A percentile compares a stretch with the other conserved stretches of the same genome.
These are phyloP conservation scores for Citrus sinensis DNA, from an alignment of 345 rosid species.

Conservation along the genomic window DNA sequence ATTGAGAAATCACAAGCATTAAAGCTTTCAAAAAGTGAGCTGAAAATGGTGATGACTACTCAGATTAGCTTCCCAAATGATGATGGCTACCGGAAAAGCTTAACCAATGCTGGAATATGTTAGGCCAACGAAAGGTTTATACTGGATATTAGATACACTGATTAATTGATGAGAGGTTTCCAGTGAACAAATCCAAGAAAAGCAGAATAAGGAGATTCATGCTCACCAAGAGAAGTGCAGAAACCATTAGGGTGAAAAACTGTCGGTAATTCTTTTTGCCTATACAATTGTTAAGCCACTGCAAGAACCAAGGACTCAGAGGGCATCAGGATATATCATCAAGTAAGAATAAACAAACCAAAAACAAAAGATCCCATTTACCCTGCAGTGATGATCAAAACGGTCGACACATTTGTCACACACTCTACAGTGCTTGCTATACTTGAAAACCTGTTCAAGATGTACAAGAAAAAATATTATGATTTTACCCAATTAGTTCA, in stretches of 20 bases:
- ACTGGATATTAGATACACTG: not conserved
- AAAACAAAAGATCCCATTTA: constrained; percentile 23
- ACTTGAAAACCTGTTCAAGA: constrained; percentile 73
- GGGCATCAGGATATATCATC: constrained; percentile 10
- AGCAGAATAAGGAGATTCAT: constrained; percentile 13
- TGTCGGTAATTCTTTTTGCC: constrained; percentile 84
- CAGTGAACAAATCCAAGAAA: constrained; percentile 17
- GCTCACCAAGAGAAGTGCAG: constrained; percentile 84
- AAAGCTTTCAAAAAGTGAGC: not conserved
- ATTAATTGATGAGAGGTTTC: not conserved
- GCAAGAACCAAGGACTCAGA: constrained; percentile 25
- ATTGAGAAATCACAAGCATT: constrained; percentile 2
- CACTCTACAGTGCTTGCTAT: constrained; percentile 98
- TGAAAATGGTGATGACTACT: not conserved
- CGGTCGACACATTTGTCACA: constrained; percentile 93
- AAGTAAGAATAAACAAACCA: not conserved
- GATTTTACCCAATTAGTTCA: not conserved
- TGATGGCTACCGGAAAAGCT: not conserved
- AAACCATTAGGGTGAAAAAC: constrained; percentile 91
- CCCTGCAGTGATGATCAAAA: constrained; percentile 99
- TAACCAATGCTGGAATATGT: constrained; percentile 1
- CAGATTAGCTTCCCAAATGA: not conserved
- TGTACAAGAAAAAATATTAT: not conserved
- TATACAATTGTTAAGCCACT: constrained; percentile 98
- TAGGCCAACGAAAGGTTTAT: not conserved